Evolutionary conservation across 768 basidiomycete species (phyloP).

Genomic region (Pholiota molesta): DNA sequence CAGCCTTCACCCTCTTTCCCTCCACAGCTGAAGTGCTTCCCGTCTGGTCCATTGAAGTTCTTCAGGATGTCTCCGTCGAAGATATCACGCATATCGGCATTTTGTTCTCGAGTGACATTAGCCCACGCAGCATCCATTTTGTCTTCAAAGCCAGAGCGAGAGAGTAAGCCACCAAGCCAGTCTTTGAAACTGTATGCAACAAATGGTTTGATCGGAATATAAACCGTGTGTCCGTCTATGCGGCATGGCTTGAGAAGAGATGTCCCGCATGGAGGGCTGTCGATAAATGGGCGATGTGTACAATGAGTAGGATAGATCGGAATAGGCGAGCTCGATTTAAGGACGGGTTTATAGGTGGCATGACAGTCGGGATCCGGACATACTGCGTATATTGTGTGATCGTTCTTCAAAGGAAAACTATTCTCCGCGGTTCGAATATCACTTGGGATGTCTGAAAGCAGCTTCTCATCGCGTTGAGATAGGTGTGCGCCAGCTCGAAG

Average conservation of each 20-base stretch:
- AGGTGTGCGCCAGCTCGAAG: conserved; percentile 9
- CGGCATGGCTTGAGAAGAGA: background rate
- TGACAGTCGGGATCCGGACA: conserved; percentile 15
- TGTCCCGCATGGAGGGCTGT: background rate
- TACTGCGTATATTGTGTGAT: conserved; percentile 9
- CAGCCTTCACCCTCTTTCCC: conserved; percentile 16
- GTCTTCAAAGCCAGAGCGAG: conserved; percentile 26
- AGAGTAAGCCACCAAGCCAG: conserved; percentile 30
- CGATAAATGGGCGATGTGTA: background rate
- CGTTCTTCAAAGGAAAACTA: conserved; percentile 10
- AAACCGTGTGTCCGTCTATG: background rate
- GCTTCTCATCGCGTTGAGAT: conserved; percentile 10
- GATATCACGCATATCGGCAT: conserved; percentile 25
- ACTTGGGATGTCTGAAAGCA: conserved; percentile 13
- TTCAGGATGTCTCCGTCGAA: conserved; percentile 28
- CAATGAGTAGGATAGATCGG: conserved; percentile 8
- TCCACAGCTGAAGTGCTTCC: conserved; percentile 23
- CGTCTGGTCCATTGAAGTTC: conserved; percentile 28
- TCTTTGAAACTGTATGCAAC: conserved; percentile 22
- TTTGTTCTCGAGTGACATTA: background rate
- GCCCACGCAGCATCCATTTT: conserved; percentile 25
- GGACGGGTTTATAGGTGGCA: conserved; percentile 7
- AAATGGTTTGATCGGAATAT: conserved; percentile 23
- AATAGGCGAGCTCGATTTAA: conserved; percentile 4
- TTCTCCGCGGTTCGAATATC: conserved; percentile 10